Percentiles rank a stretch among this genome's conserved stretches.
These are phyloP conservation scores for Penicillium sp. DNA, from an alignment of 2,329 filamentous ascomycete genomes.

Conservation along the genomic window DNA sequence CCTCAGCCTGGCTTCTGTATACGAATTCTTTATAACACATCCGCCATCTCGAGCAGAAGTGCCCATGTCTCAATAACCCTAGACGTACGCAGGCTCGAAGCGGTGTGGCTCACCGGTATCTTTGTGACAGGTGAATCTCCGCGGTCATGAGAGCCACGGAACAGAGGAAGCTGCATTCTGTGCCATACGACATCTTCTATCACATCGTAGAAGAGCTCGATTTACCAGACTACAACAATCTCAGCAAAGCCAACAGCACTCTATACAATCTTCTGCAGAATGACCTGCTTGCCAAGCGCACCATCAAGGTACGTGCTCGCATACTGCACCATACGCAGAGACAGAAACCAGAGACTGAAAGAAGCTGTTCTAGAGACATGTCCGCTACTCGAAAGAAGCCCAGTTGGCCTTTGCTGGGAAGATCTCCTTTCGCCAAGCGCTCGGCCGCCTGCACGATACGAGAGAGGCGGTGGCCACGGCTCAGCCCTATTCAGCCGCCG, in stretches of 20 bases:
- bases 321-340: too few species aligned
- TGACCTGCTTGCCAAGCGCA: slow-evolving; percentile 54
- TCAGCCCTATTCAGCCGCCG: slow-evolving; percentile 58
- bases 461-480: slow-evolving; percentile 58
- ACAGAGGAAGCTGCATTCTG: slow-evolving; percentile 35
- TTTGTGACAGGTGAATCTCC: not conserved
- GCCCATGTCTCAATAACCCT: too few species aligned
- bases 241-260: slow-evolving; percentile 51
- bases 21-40: too few species aligned
- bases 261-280: slow-evolving; percentile 52
- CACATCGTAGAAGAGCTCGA: slow-evolving; percentile 54
- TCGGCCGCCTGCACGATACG: slow-evolving; percentile 60
- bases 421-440: slow-evolving; percentile 48
- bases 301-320: slow-evolving; percentile 51
- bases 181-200: slow-evolving; percentile 65
- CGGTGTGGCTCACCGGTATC: not conserved
- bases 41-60: too few species aligned
- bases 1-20: too few species aligned
- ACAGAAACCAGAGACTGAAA: too few species aligned
- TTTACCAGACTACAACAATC: slow-evolving; percentile 55
- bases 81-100: too few species aligned
- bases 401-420: slow-evolving; percentile 32
- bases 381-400: slow-evolving; percentile 45
- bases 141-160: slow-evolving; percentile 21
- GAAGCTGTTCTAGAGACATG: slow-evolving; percentile 40